phyloP scores from a whole-genome alignment of 768 basidiomycete species.

The Infundibulicybe gibba region DNA sequence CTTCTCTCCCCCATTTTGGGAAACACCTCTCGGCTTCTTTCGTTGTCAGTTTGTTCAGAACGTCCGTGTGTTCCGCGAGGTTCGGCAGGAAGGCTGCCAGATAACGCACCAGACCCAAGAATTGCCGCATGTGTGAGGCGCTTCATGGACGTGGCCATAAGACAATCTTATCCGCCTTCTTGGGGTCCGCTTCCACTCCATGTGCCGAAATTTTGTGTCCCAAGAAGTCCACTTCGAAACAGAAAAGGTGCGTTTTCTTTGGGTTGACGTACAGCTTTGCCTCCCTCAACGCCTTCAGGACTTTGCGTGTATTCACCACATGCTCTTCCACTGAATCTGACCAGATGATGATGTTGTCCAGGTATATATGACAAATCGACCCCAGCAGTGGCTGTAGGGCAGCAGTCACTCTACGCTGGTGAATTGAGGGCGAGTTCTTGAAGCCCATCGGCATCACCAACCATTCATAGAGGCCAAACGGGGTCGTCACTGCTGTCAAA shows the following conservation, averaged over 20 bases:
- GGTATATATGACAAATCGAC: conserved; percentile 37
- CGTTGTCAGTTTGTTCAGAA: neutral
- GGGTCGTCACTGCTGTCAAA: conserved; percentile 29
- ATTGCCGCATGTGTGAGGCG: conserved; percentile 6
- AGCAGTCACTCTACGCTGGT: conserved; percentile 26
- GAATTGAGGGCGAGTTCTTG: conserved; percentile 27
- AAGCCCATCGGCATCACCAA: conserved; percentile 37
- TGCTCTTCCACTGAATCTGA: conserved; percentile 9
- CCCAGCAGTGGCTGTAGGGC: conserved; percentile 31
- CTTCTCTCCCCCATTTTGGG: neutral
- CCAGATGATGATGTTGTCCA: conserved; percentile 45
- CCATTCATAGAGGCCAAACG: conserved; percentile 35
- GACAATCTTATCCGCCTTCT: conserved; percentile 20
- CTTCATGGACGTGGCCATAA: conserved; percentile 21
- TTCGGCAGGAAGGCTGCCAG: conserved; percentile 9
- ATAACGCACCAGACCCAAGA: conserved; percentile 14
- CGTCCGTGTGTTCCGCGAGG: neutral
- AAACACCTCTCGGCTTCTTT: neutral
- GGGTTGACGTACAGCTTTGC: neutral
- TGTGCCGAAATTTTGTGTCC: conserved; percentile 31
- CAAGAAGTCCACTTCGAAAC: conserved; percentile 21
- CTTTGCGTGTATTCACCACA: neutral
- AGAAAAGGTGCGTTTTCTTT: neutral
- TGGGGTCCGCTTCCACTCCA: conserved; percentile 18
- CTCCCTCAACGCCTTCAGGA: neutral